Evolutionary conservation across 1,284 basidiomycete species (phyloP), one percentile per base, ranked within the genome.

Genomic region (Fomitopsis pinicola): DNA sequence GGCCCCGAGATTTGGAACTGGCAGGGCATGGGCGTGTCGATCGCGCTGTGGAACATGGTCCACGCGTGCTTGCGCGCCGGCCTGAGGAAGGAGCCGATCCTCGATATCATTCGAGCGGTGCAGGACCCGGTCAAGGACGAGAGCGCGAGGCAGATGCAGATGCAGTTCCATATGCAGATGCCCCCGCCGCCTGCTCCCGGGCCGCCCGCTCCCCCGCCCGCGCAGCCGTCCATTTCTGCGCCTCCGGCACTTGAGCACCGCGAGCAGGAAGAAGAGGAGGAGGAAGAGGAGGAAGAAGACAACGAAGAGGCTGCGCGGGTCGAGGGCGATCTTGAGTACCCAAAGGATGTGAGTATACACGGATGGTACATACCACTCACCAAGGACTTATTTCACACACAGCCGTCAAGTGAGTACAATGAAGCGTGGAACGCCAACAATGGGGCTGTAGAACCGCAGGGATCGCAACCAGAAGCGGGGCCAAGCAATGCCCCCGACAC

Each of bases 41-140:
- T 78, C 57, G 76, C 81, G 26, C 72, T 91, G 50, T 90, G 88
- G 88, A 87, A 88, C 67, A 79, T 91, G 73, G 86, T 87, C 2
- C 75, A 80, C 42, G 84, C 82, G 0, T 80, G 77, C 46, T 68
- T 91, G 68, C 76, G 76, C 45, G 76, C 78, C 1, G 87, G 87
- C 2, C 68, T 89, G 68, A 72, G 77, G 64, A 87, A 81, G 71
- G 85, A 86, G 5, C 78, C 79, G 1, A 84, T 89, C 36, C 67
- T 88, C 30, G 76, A 80, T 56, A 69, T 91, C 54, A 75, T 90
- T 26, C 71, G 74, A 30, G 77, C 80, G 2, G 82, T 88, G 15
- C 83, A 86, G 68, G 74, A 78, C 53, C 86, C 86, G 1, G 72
- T 82, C 30, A 76, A 79, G 5, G 77, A 80, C 33, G 75, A 78